phyloP scores from a whole-genome alignment of 148 eudicot genomes.

The Chenopodium album region DNA sequence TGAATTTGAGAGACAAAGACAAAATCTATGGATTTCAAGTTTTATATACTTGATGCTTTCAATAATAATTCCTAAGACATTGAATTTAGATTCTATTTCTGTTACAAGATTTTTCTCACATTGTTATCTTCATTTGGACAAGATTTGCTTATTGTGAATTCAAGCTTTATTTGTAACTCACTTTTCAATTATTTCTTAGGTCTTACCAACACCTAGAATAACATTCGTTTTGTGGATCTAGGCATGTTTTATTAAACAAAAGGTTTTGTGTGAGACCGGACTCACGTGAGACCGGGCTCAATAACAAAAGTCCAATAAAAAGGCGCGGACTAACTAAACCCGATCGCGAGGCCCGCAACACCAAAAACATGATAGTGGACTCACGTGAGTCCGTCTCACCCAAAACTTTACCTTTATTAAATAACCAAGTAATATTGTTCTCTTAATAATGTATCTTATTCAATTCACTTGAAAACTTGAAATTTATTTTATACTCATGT shows the following conservation, averaged over 20 bases:
- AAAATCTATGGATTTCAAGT: slow-evolving; percentile 22
- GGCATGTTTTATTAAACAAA: not conserved
- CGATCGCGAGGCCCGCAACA: no score
- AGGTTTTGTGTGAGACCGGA: no score
- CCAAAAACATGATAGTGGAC: no score
- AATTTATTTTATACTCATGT: no score
- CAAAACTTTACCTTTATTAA: no score
- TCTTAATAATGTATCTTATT: no score
- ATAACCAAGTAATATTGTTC: no score
- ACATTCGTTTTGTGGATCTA: not conserved
- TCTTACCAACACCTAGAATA: not conserved
- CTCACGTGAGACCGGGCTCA: no score
- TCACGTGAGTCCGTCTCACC: no score
- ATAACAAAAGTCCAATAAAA: no score
- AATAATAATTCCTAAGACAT: slow-evolving; percentile 16
- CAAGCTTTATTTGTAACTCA: not conserved
- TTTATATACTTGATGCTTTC: slow-evolving; percentile 5
- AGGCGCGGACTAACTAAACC: no score
- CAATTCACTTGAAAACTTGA: no score
- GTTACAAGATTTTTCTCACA: slow-evolving; percentile 10
- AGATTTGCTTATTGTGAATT: slow-evolving; percentile 10
- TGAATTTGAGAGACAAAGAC: slow-evolving; percentile 23
- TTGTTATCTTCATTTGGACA: slow-evolving; percentile 12
- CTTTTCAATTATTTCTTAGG: not conserved
- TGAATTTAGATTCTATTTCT: slow-evolving; percentile 24